Percentiles rank a stretch among this genome's conserved stretches.
Evolutionary conservation across 2,329 filamentous ascomycete species (phyloP).

Genomic region (Stachybotrys elegans): DNA sequence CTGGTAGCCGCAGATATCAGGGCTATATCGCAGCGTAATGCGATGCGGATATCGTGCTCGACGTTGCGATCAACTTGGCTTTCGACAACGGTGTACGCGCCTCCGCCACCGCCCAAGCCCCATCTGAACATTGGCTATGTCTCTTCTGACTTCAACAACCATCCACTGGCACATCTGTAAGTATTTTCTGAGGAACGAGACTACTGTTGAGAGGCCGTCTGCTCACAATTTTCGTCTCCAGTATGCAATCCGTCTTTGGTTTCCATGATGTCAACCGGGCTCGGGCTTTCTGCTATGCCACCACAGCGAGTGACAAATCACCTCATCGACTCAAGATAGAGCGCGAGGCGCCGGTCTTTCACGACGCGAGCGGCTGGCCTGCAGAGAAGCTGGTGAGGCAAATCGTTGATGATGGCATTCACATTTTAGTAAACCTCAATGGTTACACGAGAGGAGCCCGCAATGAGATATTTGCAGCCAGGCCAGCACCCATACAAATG

Average conservation of each 20-base stretch:
- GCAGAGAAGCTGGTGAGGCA: conserved; percentile 79
- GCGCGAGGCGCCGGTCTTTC: conserved; percentile 83
- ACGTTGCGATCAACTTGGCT: conserved; percentile 86
- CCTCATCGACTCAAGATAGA: conserved; percentile 90
- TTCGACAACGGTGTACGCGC: conserved; percentile 72
- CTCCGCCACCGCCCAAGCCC: conserved; percentile 75
- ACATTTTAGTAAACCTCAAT: conserved; percentile 96
- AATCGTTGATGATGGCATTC: conserved; percentile 82
- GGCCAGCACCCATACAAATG: conserved; percentile 95
- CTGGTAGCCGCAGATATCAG: conserved; percentile 88
- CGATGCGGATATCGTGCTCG: conserved; percentile 84
- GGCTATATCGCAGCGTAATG: conserved; percentile 91
- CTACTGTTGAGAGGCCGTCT: neutral
- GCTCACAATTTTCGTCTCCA: conserved; percentile 16
- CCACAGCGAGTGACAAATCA: conserved; percentile 84
- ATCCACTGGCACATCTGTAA: conserved; percentile 84
- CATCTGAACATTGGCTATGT: conserved; percentile 92
- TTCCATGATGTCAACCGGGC: conserved; percentile 71
- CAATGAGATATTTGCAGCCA: conserved; percentile 94
- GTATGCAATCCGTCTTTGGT: conserved; percentile 97
- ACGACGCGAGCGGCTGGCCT: conserved; percentile 82
- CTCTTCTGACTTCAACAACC: conserved; percentile 98
- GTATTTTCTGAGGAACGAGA: conserved; percentile 14
- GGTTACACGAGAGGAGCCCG: conserved; percentile 95
- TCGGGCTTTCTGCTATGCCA: conserved; percentile 92